Conservation (phyloP, 495 filamentous ascomycete genomes). For the Daldinia caldariorum region DNA sequence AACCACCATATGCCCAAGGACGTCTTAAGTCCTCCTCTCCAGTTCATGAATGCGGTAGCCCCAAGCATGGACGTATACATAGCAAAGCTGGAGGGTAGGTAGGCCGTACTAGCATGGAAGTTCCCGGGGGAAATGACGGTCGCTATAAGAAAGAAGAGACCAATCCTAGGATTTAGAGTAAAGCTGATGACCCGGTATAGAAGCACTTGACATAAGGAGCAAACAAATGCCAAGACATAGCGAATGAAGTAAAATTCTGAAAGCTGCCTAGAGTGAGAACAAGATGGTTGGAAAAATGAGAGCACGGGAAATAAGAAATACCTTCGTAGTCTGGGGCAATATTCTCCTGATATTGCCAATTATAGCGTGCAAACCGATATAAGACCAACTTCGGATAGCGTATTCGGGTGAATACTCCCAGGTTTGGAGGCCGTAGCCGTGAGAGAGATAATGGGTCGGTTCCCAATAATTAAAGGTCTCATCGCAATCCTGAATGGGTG, state of each 20-base stretch:
- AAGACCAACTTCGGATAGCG: constrained; percentile 95
- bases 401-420: constrained; percentile 99
- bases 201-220: constrained; percentile 81
- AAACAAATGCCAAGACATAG: constrained; percentile 74
- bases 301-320: constrained; percentile 19
- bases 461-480: constrained; percentile 99
- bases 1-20: constrained; percentile 91
- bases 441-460: constrained; percentile 90
- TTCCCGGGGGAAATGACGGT: constrained; percentile 85
- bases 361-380: constrained; percentile 83
- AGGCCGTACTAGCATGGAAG: constrained; percentile 88
- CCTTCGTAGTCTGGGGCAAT: constrained; percentile 67
- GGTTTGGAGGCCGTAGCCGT: constrained; percentile 94
- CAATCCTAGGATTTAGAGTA: constrained; percentile 80
- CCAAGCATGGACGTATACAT: constrained; percentile 95
- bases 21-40: constrained; percentile 76
- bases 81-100: constrained; percentile 92
- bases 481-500: constrained; percentile 97
- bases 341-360: constrained; percentile 71
- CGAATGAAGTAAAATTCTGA: constrained; percentile 90
- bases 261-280: constrained; percentile 56
- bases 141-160: constrained; percentile 80
- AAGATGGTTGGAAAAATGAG: not conserved
- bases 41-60: constrained; percentile 87
- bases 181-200: constrained; percentile 80